Percentiles rank a stretch among this genome's conserved stretches.
Evolutionary conservation across 306 rosid genomes (phyloP).

Genomic region (Rosa lucieae): DNA sequence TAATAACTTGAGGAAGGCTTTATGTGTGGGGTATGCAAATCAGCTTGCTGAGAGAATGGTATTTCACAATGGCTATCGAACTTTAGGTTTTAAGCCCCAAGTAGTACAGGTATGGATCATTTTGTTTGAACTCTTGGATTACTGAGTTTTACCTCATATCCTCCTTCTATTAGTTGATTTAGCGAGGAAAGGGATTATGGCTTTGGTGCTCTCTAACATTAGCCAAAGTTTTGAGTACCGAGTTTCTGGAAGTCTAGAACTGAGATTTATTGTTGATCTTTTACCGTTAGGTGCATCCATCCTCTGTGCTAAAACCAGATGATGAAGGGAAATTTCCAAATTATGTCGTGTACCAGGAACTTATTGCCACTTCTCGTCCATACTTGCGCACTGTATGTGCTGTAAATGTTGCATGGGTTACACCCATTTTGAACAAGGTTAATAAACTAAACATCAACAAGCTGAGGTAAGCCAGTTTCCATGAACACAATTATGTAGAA

Average conservation of each 20-base stretch:
- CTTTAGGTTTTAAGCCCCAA: slow-evolving; percentile 84
- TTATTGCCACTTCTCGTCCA: slow-evolving; percentile 84
- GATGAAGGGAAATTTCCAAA: slow-evolving; percentile 85
- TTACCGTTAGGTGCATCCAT: slow-evolving; percentile 75
- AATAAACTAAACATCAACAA: slow-evolving; percentile 61
- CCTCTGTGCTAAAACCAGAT: slow-evolving; percentile 63
- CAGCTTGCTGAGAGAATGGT: slow-evolving; percentile 97
- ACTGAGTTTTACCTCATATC: slow-evolving; percentile 16
- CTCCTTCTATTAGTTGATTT: not conserved
- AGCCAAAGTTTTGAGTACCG: not conserved
- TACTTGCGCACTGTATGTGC: slow-evolving; percentile 81
- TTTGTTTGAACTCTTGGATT: slow-evolving; percentile 21
- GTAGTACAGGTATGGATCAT: slow-evolving; percentile 73
- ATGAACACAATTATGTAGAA: slow-evolving; percentile 4
- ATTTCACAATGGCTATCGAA: slow-evolving; percentile 94
- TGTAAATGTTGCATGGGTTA: slow-evolving; percentile 72
- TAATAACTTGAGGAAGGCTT: slow-evolving; percentile 76
- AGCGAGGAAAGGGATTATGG: not conserved
- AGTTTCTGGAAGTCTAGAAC: not conserved
- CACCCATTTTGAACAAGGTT: slow-evolving; percentile 72
- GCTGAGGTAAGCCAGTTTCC: slow-evolving; percentile 56
- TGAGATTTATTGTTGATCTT: slow-evolving; percentile 19
- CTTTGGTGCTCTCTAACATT: not conserved
- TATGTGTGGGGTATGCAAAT: slow-evolving; percentile 90
- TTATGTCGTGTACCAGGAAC: slow-evolving; percentile 86